Conservation (phyloP, 78 protist species). For the Thecamonas trahens region DNA sequence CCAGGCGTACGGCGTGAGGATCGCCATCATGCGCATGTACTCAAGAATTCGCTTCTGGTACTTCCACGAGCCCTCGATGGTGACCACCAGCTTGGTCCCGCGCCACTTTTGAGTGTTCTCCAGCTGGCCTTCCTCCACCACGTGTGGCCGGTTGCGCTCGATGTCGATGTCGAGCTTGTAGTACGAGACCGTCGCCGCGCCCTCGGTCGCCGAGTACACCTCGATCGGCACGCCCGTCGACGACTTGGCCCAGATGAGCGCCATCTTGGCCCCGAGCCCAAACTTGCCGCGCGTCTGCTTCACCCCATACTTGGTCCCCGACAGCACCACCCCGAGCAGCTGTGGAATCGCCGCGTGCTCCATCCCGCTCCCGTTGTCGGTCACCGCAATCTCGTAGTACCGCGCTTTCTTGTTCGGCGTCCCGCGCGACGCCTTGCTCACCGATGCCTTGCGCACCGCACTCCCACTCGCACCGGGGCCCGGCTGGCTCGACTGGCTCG, state of each 20-base stretch:
- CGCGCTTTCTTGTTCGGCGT: no score
- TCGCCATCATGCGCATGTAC: constrained; percentile 57
- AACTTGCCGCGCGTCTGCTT: constrained; percentile 48
- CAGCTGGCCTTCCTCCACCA: constrained; percentile 7
- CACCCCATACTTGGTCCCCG: constrained; percentile 44
- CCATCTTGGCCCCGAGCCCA: constrained; percentile 65
- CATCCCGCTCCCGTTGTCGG: constrained; percentile 54
- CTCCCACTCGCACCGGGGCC: no score
- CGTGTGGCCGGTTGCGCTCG: constrained; percentile 29
- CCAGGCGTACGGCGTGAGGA: constrained; percentile 59
- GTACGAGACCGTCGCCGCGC: not conserved
- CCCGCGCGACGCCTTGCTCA: no score
- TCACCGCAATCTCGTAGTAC: no score
- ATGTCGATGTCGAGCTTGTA: constrained; percentile 54
- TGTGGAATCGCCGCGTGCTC: constrained; percentile 35
- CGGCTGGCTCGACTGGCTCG: no score
- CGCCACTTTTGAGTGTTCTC: constrained; percentile 19
- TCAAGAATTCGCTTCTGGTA: constrained; percentile 9
- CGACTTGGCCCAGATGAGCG: constrained; percentile 52
- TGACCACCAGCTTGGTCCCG: constrained; percentile 39
- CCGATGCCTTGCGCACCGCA: no score
- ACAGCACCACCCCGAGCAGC: constrained; percentile 38
- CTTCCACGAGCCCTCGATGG: constrained; percentile 22
- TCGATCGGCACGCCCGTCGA: constrained; percentile 38
- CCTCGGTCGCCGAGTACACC: constrained; percentile 6